phyloP scores from a whole-genome alignment of 306 rosid species.

The Vigna radiata region DNA sequence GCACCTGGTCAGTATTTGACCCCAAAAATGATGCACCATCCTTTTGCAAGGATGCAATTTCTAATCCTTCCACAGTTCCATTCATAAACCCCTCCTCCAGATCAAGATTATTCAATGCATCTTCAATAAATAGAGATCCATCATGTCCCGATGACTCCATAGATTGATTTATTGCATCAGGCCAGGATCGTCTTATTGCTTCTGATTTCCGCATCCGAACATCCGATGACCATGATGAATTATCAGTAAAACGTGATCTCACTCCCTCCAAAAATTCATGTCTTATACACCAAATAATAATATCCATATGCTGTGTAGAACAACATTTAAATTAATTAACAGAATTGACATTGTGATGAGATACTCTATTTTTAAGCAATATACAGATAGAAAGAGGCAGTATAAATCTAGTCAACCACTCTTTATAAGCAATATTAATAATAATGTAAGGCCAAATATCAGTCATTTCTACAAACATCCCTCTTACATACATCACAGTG shows the following conservation, averaged over 20 bases:
- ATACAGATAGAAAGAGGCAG: conserved; percentile 28
- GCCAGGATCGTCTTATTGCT: conserved; percentile 89
- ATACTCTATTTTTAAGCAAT: conserved; percentile 34
- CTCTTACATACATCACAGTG: background rate
- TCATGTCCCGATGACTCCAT: conserved; percentile 64
- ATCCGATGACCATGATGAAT: conserved; percentile 69
- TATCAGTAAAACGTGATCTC: conserved; percentile 57
- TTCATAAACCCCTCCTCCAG: conserved; percentile 56
- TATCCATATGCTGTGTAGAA: conserved; percentile 86
- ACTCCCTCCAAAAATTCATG: conserved; percentile 78
- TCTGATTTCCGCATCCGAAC: conserved; percentile 79
- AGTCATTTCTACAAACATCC: conserved; percentile 12
- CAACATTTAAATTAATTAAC: conserved; percentile 35
- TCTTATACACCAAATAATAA: conserved; percentile 81
- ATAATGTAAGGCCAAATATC: conserved; percentile 33
- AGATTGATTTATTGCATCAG: conserved; percentile 73
- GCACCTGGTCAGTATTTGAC: conserved; percentile 63
- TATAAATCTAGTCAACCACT: conserved; percentile 3
- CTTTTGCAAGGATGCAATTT: conserved; percentile 69
- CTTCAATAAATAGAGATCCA: conserved; percentile 92
- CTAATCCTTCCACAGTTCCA: conserved; percentile 63
- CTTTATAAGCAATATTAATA: conserved; percentile 27
- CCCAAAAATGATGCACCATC: conserved; percentile 57
- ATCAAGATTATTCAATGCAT: conserved; percentile 83
- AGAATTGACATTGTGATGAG: conserved; percentile 35